Base-by-base conservation (phyloP, 768 basidiomycete species). In the Boletus coccyginus region DNA sequence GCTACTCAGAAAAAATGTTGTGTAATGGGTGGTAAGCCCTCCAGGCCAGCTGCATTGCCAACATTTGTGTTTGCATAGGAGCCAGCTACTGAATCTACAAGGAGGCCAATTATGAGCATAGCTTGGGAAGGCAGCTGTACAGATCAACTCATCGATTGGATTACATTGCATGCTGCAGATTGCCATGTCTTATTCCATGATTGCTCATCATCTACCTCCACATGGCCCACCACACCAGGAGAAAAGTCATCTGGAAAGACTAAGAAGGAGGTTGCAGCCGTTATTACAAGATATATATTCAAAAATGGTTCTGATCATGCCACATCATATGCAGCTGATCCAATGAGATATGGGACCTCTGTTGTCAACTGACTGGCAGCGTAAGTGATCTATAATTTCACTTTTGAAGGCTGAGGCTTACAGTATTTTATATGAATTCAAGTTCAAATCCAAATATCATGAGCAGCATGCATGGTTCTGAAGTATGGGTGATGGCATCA, bases 171-270 rank as follows among this genome's bases (percentile, higher is more conserved):
- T 32, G 3, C 19, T 11, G 44, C 50, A 13, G 50, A 53, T 53
- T 6, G 7, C 7, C 44, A 42, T 13, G 52, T 52, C 14, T 8
- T 57, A 27, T 57, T 52, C 12, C 51, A 57, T 44, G 46, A 52
- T 57, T 8, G 14, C 14, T 33, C 33, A 19, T 29, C 39, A 39
- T 39, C 27, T 32, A 13, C 31, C 10, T 21, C 31, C 5, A 35
- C 27, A 27, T 5, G 27, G 27, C 27, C 50, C 12, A 31, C 31
- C 40, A 24, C 36, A 6, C 31, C 39, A 17, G 56, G 29, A 16
- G 40, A 53, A 33, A 42, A 47, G 8, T 51, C 56, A 19, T 57
- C 46, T 47, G 51, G 56, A 2, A 57, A 47, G 56, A 48, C 47
- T 24, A 51, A 57, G 29, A 51, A 47, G 46, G 39, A 52, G 11